Evolutionary conservation across 495 filamentous ascomycete genomes (phyloP), one percentile per base, ranked within the genome.

Genomic region (Aspergillus cavernicola): DNA sequence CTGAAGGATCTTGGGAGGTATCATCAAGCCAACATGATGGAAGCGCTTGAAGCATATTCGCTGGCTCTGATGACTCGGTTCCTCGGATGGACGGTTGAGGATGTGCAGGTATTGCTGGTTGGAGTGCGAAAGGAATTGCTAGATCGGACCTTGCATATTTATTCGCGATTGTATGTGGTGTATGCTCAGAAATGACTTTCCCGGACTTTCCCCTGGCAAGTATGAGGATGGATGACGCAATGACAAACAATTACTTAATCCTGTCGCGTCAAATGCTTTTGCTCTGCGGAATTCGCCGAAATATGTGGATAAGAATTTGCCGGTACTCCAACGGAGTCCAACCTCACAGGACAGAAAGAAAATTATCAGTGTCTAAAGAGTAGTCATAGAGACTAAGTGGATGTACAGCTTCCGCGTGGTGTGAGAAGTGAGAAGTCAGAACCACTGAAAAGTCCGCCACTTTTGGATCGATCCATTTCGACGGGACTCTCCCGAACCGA

Each of bases 71-170:
- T 82, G 40, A 84, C 80, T 4, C 72, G 72, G 11, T 75, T 80
- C 0, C 66, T 82, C 9, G 77, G 78, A 1, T 82, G 82, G 78
- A 72, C 67, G 0, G 67, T 75, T 23, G 75, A 79, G n/a, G 73
- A 87, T 51, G 73, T 79, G 20, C 74, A 82, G 56, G 66, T 78
- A n/a, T 71, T 85, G 50, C 66, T 82, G 8, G 71, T 68, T 23
- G 67, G 79, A 5, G 73, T 83, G 2, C 72, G 79, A 16, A 75
- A 71, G 29, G 80, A 80, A 33, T 46, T 86, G 50, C 67, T 72
- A n/a, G 50, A 60, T 35, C 52, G 37, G 8, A 31, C 24, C 6
- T 22, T 56, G 39, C 58, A 60, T 42, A 50, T 50, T 1, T 60
- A 53, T 24, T 53, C 47, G 10, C 23, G 22, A 19, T 16, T 55